A percentile compares a stretch with the other conserved stretches of the same genome.
Evolutionary conservation across 306 rosid species (phyloP).

Genomic region (Morella rubra): DNA sequence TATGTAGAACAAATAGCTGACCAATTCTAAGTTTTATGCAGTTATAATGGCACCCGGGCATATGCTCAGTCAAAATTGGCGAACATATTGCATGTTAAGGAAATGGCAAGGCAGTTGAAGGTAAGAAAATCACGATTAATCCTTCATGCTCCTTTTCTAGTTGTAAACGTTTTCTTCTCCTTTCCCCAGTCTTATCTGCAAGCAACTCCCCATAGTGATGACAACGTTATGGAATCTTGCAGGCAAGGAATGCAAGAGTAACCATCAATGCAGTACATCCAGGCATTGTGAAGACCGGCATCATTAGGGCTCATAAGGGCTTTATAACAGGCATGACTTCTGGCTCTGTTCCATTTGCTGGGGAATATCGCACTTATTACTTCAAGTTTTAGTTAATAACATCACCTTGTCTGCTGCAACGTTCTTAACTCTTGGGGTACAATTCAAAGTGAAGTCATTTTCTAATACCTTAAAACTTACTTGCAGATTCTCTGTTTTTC

Average conservation of each 20-base stretch:
- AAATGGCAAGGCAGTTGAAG: conserved; percentile 76
- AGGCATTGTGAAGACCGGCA: conserved; percentile 86
- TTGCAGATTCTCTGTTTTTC: conserved; percentile 84
- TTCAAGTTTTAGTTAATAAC: background rate
- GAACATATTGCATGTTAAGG: conserved; percentile 77
- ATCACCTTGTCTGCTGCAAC: background rate
- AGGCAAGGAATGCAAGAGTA: conserved; percentile 86
- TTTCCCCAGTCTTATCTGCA: background rate
- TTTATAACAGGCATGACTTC: conserved; percentile 54
- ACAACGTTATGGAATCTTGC: background rate
- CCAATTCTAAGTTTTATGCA: conserved; percentile 38
- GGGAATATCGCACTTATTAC: too few species aligned
- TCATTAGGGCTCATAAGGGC: conserved; percentile 78
- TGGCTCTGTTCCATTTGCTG: too few species aligned
- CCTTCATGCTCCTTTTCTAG: background rate
- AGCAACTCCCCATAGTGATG: background rate
- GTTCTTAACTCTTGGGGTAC: background rate
- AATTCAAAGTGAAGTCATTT: conserved; percentile 12
- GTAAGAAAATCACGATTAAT: conserved; percentile 26
- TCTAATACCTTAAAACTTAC: background rate
- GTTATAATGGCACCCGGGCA: conserved; percentile 85
- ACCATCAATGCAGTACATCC: conserved; percentile 90
- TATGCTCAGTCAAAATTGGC: conserved; percentile 93
- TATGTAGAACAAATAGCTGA: background rate
- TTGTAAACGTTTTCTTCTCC: background rate